Percentiles rank a stretch among this genome's conserved stretches.
These are phyloP conservation scores for Cladosporium sp. DNA, from an alignment of 2,329 filamentous ascomycete genomes.

Conservation along the genomic window DNA sequence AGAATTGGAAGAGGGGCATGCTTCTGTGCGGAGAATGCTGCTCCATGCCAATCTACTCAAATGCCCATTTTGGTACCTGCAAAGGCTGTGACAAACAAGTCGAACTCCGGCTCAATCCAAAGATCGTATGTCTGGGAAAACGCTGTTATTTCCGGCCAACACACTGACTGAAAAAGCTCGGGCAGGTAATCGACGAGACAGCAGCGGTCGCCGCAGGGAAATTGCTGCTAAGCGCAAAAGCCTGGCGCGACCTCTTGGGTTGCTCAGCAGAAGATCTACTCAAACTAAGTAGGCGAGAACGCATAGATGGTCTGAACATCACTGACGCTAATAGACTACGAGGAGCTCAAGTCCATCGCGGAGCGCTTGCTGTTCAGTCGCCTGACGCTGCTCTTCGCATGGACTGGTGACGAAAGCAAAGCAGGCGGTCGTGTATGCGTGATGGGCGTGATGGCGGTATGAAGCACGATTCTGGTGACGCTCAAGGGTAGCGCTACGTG, in stretches of 20 bases:
- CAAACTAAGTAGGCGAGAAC: constrained; percentile 18
- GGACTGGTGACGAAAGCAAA: constrained; percentile 37
- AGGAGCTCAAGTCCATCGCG: constrained; percentile 48
- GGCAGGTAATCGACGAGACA: constrained; percentile 52
- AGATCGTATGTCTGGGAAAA: constrained; percentile 29
- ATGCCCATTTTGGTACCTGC: constrained; percentile 37
- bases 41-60: constrained; percentile 52
- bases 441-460: constrained; percentile 33
- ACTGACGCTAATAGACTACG: constrained; percentile 16
- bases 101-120: constrained; percentile 39
- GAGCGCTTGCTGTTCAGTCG: constrained; percentile 50
- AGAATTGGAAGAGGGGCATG: constrained; percentile 40
- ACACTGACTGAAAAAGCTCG: constrained; percentile 29
- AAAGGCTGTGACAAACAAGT: constrained; percentile 38
- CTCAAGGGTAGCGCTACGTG: background rate
- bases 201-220: constrained; percentile 49
- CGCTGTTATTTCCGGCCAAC: background rate
- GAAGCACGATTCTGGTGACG: background rate
- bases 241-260: constrained; percentile 51
- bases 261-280: constrained; percentile 43
- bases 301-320: background rate
- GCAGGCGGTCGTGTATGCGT: constrained; percentile 31
- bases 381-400: constrained; percentile 54
- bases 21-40: constrained; percentile 49
- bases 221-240: constrained; percentile 49